Base-by-base conservation (phyloP, 441 rosid genomes). In the Hura crepitans region DNA sequence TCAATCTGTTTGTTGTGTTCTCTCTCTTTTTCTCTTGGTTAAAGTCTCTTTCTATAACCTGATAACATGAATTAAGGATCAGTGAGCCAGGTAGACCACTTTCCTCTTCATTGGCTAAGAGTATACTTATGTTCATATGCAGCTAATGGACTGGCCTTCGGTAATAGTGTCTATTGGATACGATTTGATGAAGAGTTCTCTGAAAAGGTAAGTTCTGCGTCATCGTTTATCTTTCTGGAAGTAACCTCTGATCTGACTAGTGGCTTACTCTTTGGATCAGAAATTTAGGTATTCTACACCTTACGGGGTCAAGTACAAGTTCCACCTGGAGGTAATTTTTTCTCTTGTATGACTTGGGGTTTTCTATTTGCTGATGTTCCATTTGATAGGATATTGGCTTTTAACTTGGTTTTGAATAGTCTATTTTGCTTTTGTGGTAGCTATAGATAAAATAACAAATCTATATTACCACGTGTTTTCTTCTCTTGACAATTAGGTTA, bases 101-200 rank as follows among this genome's bases (percentile, higher is more conserved):
- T 69, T 66, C 74, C 13, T 54, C 53, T 43, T 45, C 61, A 72
- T 51, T 66, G 74, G 70, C 70, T 53, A 61, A 61, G 69, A 72
- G 62, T 71, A 50, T 58, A 66, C 31, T 68, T 66, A 35, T 77
- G 53, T 83, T 74, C 80, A 70, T 76, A 50, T 77, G 77, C 93
- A 92, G 97, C 92, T 69, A 89, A 90, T 49, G 93, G 89, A 65
- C 77, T 87, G 76, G 79, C 66, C 47, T 84, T 90, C 45, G 97
- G 93, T 54, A 95, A 92, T 75, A 88, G 91, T 63, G 97, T 90
- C 62, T 92, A 87, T 81, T 83, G 93, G 91, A 88, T 95, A 83
- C 83, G 76, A 42, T 95, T 95, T 78, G 99, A 89, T 62, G 91
- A 89, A 72, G 97, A 89, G 60, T 83, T 76, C 79, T 75, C 96